Percentiles rank a stretch among this genome's conserved stretches.
Conservation (phyloP, 257 asterid species). For the Knoxia roxburghii region DNA sequence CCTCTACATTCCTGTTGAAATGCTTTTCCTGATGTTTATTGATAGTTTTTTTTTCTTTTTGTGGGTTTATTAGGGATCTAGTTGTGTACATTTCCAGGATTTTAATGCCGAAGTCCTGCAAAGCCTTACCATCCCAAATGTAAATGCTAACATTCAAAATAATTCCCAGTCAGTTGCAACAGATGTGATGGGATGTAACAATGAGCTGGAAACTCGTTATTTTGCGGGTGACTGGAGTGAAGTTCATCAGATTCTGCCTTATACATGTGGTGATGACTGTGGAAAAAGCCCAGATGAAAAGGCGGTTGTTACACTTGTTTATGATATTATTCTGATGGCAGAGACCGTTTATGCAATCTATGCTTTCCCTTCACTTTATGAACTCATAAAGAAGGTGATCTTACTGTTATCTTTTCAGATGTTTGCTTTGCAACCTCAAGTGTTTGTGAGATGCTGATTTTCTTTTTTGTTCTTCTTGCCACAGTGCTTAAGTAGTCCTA, state of each 20-base stretch:
- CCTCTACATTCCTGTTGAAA: neutral
- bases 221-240: slow-evolving; percentile 96
- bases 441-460: slow-evolving; percentile 14
- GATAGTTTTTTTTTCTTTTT: slow-evolving; percentile 4
- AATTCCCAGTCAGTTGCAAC: slow-evolving; percentile 24
- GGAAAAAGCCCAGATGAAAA: slow-evolving; percentile 10
- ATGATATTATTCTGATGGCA: slow-evolving; percentile 91
- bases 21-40: neutral
- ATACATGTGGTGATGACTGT: slow-evolving; percentile 18
- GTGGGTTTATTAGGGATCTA: slow-evolving; percentile 84
- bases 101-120: slow-evolving; percentile 87
- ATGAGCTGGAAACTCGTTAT: slow-evolving; percentile 50
- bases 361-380: slow-evolving; percentile 55
- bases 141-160: slow-evolving; percentile 48
- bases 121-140: slow-evolving; percentile 84
- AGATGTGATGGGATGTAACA: slow-evolving; percentile 14
- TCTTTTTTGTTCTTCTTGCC: slow-evolving; percentile 4
- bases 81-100: slow-evolving; percentile 83
- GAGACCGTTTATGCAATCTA: slow-evolving; percentile 90
- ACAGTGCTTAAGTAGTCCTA: slow-evolving; percentile 56
- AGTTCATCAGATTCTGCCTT: slow-evolving; percentile 53
- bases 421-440: neutral
- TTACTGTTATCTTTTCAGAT: slow-evolving; percentile 2
- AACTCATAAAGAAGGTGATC: slow-evolving; percentile 68
- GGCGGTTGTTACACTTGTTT: slow-evolving; percentile 31